These are phyloP conservation scores for Jackrogersella multiformis DNA, from an alignment of 495 filamentous ascomycete species.

Conservation along the genomic window DNA sequence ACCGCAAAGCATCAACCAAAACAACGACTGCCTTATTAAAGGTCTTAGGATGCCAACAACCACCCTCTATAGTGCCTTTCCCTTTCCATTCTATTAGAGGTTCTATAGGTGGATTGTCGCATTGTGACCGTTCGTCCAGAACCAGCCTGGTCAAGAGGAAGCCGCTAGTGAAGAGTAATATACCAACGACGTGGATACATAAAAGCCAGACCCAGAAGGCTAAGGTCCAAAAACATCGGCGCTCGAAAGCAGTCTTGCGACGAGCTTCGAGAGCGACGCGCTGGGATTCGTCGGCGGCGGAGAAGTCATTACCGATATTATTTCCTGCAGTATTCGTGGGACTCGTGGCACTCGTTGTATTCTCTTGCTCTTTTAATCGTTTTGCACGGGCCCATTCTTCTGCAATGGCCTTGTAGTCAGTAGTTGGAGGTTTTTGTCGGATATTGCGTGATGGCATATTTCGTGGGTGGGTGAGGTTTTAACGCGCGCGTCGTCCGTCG, in stretches of 20 bases:
- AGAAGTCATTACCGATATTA: constrained; percentile 7
- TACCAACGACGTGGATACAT: constrained; percentile 78
- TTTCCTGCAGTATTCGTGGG: constrained; percentile 15
- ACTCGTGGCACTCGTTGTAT: constrained; percentile 21
- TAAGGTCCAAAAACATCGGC: constrained; percentile 58
- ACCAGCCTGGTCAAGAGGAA: constrained; percentile 94
- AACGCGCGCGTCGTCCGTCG: constrained; percentile 26
- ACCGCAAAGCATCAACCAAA: constrained; percentile 92
- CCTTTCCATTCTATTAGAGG: constrained; percentile 48
- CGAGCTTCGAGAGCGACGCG: constrained; percentile 52
- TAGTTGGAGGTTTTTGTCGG: constrained; percentile 38
- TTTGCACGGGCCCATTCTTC: constrained; percentile 59
- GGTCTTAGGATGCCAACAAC: constrained; percentile 94
- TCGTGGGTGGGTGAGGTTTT: constrained; percentile 15
- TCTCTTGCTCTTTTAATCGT: constrained; percentile 52
- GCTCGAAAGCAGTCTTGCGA: constrained; percentile 53
- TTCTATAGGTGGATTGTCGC: constrained; percentile 73
- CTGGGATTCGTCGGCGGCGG: constrained; percentile 43
- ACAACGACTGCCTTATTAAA: constrained; percentile 93
- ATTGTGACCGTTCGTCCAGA: constrained; percentile 86
- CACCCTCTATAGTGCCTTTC: constrained; percentile 64
- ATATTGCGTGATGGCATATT: constrained; percentile 38
- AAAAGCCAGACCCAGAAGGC: constrained; percentile 65
- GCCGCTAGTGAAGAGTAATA: constrained; percentile 94
- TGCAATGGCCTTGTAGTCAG: constrained; percentile 56